These are phyloP conservation scores for Asclepias syriaca DNA, from an alignment of 257 asterid species.

Conservation along the genomic window DNA sequence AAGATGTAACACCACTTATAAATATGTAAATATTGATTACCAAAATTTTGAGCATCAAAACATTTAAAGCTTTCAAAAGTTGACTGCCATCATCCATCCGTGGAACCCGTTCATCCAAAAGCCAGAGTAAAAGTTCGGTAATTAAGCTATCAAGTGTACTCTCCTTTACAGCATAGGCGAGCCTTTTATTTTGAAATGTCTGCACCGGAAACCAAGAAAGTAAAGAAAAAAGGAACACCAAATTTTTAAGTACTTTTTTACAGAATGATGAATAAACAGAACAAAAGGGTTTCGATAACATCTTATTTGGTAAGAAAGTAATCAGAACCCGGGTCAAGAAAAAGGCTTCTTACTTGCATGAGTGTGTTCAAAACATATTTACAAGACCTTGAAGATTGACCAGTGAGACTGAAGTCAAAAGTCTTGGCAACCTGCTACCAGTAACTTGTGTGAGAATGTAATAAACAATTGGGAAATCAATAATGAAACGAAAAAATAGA, in stretches of 20 bases:
- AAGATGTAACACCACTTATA: not conserved
- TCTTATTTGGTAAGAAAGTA: not conserved
- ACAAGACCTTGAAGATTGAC: slow-evolving; percentile 98
- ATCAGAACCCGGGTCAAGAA: not conserved
- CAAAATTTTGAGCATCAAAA: slow-evolving; percentile 93
- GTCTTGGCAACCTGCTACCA: slow-evolving; percentile 83
- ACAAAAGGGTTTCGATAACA: not conserved
- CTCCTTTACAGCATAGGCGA: slow-evolving; percentile 87
- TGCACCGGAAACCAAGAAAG: slow-evolving; percentile 32
- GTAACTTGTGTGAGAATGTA: slow-evolving; percentile 15
- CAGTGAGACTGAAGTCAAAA: slow-evolving; percentile 85
- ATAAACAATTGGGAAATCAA: not conserved
- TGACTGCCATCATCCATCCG: slow-evolving; percentile 99
- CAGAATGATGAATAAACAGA: not conserved
- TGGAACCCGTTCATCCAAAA: slow-evolving; percentile 97
- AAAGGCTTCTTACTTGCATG: slow-evolving; percentile 62
- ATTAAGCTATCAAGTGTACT: slow-evolving; percentile 84
- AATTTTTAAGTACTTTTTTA: not conserved
- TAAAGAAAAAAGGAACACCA: not conserved
- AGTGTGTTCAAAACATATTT: slow-evolving; percentile 97
- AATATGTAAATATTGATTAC: slow-evolving; percentile 29
- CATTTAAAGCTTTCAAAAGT: slow-evolving; percentile 93
- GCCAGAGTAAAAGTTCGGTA: slow-evolving; percentile 98
- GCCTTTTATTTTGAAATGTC: slow-evolving; percentile 87
- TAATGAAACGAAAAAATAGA: not conserved